Percentiles rank a stretch among this genome's conserved stretches.
Conservation (phyloP, 2,329 filamentous ascomycete genomes). For the Sordariomycetes sp. region DNA sequence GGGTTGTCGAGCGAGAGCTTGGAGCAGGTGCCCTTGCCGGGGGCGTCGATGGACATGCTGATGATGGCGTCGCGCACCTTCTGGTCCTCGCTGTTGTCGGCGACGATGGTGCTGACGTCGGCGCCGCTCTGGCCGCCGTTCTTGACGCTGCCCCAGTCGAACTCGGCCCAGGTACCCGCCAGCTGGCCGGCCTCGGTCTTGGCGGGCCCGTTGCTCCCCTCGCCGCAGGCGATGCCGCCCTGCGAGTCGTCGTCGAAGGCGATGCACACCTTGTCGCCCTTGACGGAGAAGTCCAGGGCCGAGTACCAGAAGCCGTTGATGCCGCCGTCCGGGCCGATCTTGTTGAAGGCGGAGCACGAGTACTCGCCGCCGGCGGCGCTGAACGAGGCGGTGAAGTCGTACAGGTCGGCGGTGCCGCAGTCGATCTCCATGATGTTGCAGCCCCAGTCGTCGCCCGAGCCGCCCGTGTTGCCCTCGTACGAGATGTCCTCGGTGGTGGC, state of each 20-base stretch:
- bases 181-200: conserved; percentile 27
- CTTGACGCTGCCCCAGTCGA: conserved; percentile 31
- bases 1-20: conserved; percentile 20
- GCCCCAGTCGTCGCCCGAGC: conserved; percentile 28
- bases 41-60: conserved; percentile 25
- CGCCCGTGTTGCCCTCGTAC: conserved; percentile 38
- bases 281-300: conserved; percentile 30
- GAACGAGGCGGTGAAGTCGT: conserved; percentile 33
- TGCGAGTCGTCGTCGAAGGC: conserved; percentile 35
- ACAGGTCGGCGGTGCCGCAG: conserved; percentile 21
- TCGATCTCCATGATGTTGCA: conserved; percentile 41
- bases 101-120: conserved; percentile 38
- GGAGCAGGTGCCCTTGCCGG: conserved; percentile 27
- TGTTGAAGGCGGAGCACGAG: conserved; percentile 37
- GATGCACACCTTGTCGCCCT: conserved; percentile 24
- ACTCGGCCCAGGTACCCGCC: conserved; percentile 37
- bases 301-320: conserved; percentile 39
- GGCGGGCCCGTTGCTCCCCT: conserved; percentile 15
- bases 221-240: conserved; percentile 33
- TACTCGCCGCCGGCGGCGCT: conserved; percentile 19
- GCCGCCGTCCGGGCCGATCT: conserved; percentile 32
- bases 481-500: conserved; percentile 33
- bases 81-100: conserved; percentile 15
- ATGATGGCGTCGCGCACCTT: conserved; percentile 16
- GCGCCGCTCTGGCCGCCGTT: conserved; percentile 40